Evolutionary conservation across 306 rosid species (phyloP).

Genomic region (Cucumis sativus): DNA sequence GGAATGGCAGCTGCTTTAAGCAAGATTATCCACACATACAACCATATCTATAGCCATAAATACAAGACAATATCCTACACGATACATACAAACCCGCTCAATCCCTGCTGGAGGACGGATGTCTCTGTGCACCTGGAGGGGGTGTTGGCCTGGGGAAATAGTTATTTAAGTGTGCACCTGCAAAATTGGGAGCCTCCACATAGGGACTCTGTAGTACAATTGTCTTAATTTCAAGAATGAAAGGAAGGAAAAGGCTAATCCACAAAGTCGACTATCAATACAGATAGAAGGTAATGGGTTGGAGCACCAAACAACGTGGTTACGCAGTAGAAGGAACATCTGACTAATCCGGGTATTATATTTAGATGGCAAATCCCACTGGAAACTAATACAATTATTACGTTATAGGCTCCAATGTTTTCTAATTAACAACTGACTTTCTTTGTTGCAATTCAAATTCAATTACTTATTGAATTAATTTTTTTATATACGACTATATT

Average conservation of each 20-base stretch:
- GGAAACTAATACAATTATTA: too few relatives aligned
- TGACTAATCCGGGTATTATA: too few relatives aligned
- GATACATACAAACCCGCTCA: constrained; percentile 14
- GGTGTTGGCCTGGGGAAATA: constrained; percentile 72
- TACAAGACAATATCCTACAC: constrained; percentile 20
- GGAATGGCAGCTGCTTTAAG: background rate
- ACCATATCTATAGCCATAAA: background rate
- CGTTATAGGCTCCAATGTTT: too few relatives aligned
- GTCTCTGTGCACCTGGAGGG: constrained; percentile 95
- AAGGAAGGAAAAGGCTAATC: background rate
- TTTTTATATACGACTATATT: too few relatives aligned
- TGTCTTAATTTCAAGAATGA: background rate
- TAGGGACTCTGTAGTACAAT: constrained; percentile 58
- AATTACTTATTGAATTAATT: too few relatives aligned
- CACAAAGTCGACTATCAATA: background rate
- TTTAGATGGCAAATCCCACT: too few relatives aligned
- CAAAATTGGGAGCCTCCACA: constrained; percentile 63
- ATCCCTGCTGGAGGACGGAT: constrained; percentile 42
- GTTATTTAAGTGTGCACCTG: constrained; percentile 32
- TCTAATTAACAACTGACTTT: too few relatives aligned
- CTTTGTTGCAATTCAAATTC: too few relatives aligned
- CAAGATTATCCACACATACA: background rate
- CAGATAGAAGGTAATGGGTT: background rate
- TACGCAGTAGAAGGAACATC: too few relatives aligned
- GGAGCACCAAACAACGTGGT: background rate